Evolutionary conservation across 129 eudicot genomes (phyloP).

Genomic region (Kitagawia praeruptora): DNA sequence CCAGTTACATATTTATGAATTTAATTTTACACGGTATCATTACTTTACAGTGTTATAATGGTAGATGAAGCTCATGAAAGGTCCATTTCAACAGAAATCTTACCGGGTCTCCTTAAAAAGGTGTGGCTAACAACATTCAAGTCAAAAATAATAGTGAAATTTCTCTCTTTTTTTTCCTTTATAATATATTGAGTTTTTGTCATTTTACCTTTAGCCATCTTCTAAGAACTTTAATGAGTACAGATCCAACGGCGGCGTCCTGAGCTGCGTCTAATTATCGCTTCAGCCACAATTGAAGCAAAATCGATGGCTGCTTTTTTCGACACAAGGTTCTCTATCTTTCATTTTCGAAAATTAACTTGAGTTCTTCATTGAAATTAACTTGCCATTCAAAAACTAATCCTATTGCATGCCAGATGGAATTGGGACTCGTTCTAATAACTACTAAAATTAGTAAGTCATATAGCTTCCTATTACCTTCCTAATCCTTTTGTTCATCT

Average conservation of each 20-base stretch:
- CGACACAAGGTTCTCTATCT: conserved; percentile 45
- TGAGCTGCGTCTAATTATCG: conserved; percentile 78
- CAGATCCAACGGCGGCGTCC: conserved; percentile 94
- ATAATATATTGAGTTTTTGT: neutral
- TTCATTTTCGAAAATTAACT: neutral
- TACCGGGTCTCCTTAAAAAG: conserved; percentile 92
- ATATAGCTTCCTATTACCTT: neutral
- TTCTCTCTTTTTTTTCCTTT: too few species aligned
- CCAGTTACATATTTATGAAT: neutral
- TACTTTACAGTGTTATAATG: conserved; percentile 74
- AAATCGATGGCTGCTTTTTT: conserved; percentile 81
- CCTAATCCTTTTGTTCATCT: neutral
- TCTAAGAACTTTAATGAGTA: conserved; percentile 7
- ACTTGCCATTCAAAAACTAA: neutral
- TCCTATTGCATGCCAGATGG: neutral
- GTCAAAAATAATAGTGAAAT: neutral
- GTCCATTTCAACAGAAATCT: conserved; percentile 82
- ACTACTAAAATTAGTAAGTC: neutral
- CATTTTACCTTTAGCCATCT: conserved; percentile 2
- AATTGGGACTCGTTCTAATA: neutral
- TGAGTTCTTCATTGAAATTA: neutral
- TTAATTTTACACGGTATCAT: neutral
- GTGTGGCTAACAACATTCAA: conserved; percentile 21
- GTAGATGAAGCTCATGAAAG: conserved; percentile 99
- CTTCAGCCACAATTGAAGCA: conserved; percentile 97